These are phyloP conservation scores for Cryptococcus sp. DNA, from an alignment of 1,284 basidiomycete species.

Conservation along the genomic window DNA sequence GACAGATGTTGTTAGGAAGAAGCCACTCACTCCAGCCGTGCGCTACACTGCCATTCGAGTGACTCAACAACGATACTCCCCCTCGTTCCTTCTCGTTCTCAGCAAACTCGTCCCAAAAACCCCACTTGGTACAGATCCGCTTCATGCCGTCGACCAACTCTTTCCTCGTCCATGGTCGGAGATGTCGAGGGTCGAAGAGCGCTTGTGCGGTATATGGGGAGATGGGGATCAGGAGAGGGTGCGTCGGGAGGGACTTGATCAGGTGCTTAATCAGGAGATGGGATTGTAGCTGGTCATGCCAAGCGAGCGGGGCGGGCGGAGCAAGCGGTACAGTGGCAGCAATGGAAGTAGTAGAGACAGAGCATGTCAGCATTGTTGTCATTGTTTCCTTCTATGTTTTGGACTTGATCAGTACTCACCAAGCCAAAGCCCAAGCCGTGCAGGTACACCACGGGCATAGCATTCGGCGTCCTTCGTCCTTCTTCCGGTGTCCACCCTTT, in stretches of 20 bases:
- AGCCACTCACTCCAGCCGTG: conserved; percentile 48
- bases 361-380: background rate
- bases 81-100: conserved; percentile 13
- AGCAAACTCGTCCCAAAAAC: conserved; percentile 57
- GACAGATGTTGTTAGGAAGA: background rate
- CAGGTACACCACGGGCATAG: conserved; percentile 75
- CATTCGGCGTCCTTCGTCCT: conserved; percentile 42
- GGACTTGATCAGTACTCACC: conserved; percentile 14
- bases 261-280: conserved; percentile 53
- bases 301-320: no score
- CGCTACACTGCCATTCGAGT: conserved; percentile 66
- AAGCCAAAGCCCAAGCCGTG: conserved; percentile 85
- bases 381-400: no score
- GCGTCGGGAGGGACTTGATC: conserved; percentile 59
- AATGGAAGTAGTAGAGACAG: background rate
- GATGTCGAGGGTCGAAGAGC: conserved; percentile 72
- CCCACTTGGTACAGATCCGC: conserved; percentile 63
- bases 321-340: no score
- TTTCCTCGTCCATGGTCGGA: conserved; percentile 67
- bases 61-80: conserved; percentile 64
- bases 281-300: conserved; percentile 56
- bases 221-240: conserved; percentile 74
- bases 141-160: conserved; percentile 66
- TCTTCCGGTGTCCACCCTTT: conserved; percentile 62
- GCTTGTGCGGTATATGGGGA: conserved; percentile 84